These are phyloP conservation scores for Crassisporium funariophilum DNA, from an alignment of 768 basidiomycete genomes.

Conservation along the genomic window DNA sequence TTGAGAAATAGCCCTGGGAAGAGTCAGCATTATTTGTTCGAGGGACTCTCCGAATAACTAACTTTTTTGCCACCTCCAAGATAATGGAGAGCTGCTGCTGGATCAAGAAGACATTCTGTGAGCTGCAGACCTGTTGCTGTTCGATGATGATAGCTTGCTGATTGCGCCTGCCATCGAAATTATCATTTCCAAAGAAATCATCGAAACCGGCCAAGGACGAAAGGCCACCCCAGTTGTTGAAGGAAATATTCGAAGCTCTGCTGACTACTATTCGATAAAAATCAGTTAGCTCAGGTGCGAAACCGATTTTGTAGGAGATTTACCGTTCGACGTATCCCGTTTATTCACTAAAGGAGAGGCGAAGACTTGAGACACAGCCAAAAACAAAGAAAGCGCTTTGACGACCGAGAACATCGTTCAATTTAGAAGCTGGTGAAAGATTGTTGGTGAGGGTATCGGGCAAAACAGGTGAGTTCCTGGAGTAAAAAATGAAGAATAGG, in stretches of 20 bases:
- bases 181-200: slow-evolving; percentile 39
- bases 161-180: slow-evolving; percentile 34
- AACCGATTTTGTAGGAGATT: too few species aligned
- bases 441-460: slow-evolving; percentile 2
- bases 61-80: slow-evolving; percentile 38
- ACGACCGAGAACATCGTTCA: slow-evolving; percentile 13
- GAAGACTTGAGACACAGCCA: slow-evolving; percentile 6
- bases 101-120: slow-evolving; percentile 29
- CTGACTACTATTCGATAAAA: too few species aligned
- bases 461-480: slow-evolving; percentile 2
- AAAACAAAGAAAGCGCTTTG: slow-evolving; percentile 14
- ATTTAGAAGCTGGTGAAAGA: slow-evolving; percentile 6
- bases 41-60: neutral
- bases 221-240: slow-evolving; percentile 38
- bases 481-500: slow-evolving; percentile 9
- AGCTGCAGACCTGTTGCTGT: slow-evolving; percentile 30
- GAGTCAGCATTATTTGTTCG: neutral
- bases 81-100: slow-evolving; percentile 37
- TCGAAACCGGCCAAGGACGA: slow-evolving; percentile 34
- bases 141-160: slow-evolving; percentile 26
- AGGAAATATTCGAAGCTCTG: slow-evolving; percentile 18
- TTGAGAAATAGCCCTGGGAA: slow-evolving; percentile 29
- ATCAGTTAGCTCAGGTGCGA: too few species aligned
- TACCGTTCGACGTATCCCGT: slow-evolving; percentile 9
- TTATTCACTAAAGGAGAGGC: slow-evolving; percentile 16